Evolutionary conservation across 1,284 basidiomycete genomes (phyloP).

Genomic region (Phenoliferia sp.): DNA sequence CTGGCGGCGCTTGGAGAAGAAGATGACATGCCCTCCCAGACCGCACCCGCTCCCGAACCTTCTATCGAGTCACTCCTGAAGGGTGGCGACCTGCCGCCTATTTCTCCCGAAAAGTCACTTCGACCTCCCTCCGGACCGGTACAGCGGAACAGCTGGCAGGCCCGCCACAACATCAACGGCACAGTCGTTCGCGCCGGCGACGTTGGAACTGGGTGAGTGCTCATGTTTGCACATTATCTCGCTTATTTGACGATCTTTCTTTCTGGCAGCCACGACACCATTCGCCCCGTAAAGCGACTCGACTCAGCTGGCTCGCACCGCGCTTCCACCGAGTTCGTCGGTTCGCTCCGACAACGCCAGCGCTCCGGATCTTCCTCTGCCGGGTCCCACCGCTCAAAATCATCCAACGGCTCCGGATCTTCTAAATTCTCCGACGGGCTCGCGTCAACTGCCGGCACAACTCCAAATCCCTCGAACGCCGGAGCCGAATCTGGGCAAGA

Average conservation of each 20-base stretch:
- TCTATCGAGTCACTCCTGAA: conserved; percentile 26
- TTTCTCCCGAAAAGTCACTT: conserved; percentile 32
- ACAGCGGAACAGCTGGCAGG: conserved; percentile 52
- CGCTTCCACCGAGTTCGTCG: conserved; percentile 73
- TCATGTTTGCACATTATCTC: background rate
- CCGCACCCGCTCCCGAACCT: conserved; percentile 14
- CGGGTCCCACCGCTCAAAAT: background rate
- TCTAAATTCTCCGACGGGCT: background rate
- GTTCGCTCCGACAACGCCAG: conserved; percentile 39
- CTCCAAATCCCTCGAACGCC: conserved; percentile 19
- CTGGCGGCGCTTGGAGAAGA: conserved; percentile 24
- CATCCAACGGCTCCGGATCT: background rate
- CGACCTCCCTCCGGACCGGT: conserved; percentile 8
- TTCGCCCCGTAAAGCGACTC: conserved; percentile 86
- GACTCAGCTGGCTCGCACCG: conserved; percentile 72
- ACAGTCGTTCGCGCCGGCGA: conserved; percentile 74
- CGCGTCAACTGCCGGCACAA: conserved; percentile 14
- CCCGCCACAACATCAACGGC: conserved; percentile 61
- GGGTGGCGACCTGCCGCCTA: conserved; percentile 4
- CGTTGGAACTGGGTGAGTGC: conserved; percentile 61
- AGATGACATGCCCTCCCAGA: conserved; percentile 4
- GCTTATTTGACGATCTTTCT: conserved; percentile 34
- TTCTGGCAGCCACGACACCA: conserved; percentile 58
- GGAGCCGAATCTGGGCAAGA: conserved; percentile 49
- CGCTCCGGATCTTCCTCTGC: conserved; percentile 22